phyloP scores from a whole-genome alignment of 257 asterid species.

The Solanum chiquidenum region DNA sequence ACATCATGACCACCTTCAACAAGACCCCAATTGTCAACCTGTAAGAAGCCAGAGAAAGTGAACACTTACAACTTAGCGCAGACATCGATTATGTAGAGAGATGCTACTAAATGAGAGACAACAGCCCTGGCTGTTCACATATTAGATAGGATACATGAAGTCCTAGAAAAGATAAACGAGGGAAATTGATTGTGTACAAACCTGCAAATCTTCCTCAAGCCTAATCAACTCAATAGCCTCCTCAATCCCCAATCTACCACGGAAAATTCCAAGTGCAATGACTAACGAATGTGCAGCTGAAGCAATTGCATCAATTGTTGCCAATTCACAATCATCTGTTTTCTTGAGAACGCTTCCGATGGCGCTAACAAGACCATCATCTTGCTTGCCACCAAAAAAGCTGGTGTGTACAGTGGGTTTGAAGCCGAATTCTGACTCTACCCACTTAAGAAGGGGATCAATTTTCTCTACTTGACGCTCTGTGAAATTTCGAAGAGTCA shows the following conservation, averaged over 20 bases:
- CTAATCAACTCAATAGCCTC: conserved; percentile 79
- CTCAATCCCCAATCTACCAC: conserved; percentile 55
- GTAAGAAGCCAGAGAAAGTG: not conserved
- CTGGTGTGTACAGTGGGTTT: conserved; percentile 62
- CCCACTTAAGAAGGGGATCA: conserved; percentile 70
- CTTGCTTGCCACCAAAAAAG: conserved; percentile 85
- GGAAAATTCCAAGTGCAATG: conserved; percentile 60
- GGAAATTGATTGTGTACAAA: not conserved
- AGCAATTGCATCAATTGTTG: conserved; percentile 83
- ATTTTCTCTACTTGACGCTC: conserved; percentile 80
- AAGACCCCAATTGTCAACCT: conserved; percentile 75
- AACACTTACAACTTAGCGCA: not conserved
- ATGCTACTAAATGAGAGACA: not conserved
- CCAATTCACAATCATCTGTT: conserved; percentile 62
- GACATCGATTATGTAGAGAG: not conserved
- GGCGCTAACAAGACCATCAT: conserved; percentile 53
- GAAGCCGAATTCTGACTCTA: conserved; percentile 72
- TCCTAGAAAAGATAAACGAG: not conserved
- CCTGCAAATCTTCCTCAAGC: conserved; percentile 97
- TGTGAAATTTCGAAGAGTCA: conserved; percentile 15
- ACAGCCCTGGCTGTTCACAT: not conserved
- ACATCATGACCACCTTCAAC: conserved; percentile 99
- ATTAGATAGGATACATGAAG: not conserved
- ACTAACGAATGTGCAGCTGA: conserved; percentile 77
- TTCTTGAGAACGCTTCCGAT: conserved; percentile 49